phyloP scores from a whole-genome alignment of 2,329 filamentous ascomycete genomes.

The Pleurostoma richardsiae region DNA sequence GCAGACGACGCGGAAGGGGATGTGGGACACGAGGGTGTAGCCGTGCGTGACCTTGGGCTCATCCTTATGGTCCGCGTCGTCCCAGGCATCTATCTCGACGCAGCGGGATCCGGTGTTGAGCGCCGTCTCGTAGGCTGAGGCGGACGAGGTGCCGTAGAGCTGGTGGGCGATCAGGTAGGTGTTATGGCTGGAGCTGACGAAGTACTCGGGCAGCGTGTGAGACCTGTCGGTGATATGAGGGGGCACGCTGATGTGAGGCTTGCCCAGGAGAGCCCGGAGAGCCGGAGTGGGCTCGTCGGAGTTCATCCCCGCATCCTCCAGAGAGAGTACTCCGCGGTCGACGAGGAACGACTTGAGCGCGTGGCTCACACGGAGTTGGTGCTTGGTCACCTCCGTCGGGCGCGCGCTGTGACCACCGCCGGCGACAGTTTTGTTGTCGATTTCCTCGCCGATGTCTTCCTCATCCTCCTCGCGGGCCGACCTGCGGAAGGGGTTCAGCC shows the following conservation, averaged over 20 bases:
- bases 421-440: constrained; percentile 45
- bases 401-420: constrained; percentile 55
- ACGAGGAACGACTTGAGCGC: constrained; percentile 52
- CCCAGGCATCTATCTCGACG: constrained; percentile 72
- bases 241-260: constrained; percentile 54
- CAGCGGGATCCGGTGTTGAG: constrained; percentile 60
- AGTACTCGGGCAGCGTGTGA: constrained; percentile 63
- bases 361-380: constrained; percentile 53
- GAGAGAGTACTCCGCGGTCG: constrained; percentile 43
- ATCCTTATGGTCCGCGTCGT: constrained; percentile 51
- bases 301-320: constrained; percentile 41
- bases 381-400: constrained; percentile 39
- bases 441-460: constrained; percentile 48
- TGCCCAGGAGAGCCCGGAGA: constrained; percentile 47
- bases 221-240: constrained; percentile 48
- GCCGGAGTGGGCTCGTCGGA: constrained; percentile 33
- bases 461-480: constrained; percentile 22
- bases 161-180: constrained; percentile 69
- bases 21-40: constrained; percentile 62
- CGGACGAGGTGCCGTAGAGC: constrained; percentile 58
- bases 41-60: constrained; percentile 69
- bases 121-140: constrained; percentile 58
- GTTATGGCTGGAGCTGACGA: constrained; percentile 69
- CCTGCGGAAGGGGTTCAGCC: constrained; percentile 32
- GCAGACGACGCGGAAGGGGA: constrained; percentile 60